Evolutionary conservation across 805 yeast species (phyloP), one percentile per base, ranked within the genome.

Genomic region (Ogataea zsoltii): DNA sequence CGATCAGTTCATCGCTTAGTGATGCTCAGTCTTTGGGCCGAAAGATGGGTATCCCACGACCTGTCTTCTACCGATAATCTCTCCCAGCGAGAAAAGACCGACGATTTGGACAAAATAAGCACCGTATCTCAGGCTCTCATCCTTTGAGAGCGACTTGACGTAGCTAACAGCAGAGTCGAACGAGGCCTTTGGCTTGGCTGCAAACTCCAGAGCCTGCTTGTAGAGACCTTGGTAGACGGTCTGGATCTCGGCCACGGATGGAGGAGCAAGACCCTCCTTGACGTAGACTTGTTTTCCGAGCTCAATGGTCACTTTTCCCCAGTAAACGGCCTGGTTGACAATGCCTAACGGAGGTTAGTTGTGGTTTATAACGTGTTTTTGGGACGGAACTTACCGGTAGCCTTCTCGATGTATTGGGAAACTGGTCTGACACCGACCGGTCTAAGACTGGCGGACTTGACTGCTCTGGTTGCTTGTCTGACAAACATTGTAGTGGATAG

Each of bases 241-340:
- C 73, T 86, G 83, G 74, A 92, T 76, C 67, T 89, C 89, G 45
- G 79, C 77, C 50, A 76, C 60, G 33, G 88, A 66, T 60, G 99
- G 99, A 53, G 98, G 98, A 51, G 95, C 88, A 59, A 94, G 74
- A 54, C 90, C 96, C 75, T 94, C 99, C 70, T 87, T 86, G 64
- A 83, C 72, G 80, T 92, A 94, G 51, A 94, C 87, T 69, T 81
- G 79, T 70, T 86, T 86, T 49, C 79, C 73, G 36, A 77, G 54
- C 62, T 79, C 81, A 47, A 68, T 74, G 40, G 74, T 66, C 36
- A 77, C 80, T 58, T 78, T 79, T 46, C 82, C 72, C 87, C 94
- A 94, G 85, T 88, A 94, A 48, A 88, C 67, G 47, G 91, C 75
- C 51, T 74, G 59, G 70, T 83, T 78, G 55, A 75, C 65, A 41